Base-by-base conservation (phyloP, 495 filamentous ascomycete species). In the Aspergillus indologenus region DNA sequence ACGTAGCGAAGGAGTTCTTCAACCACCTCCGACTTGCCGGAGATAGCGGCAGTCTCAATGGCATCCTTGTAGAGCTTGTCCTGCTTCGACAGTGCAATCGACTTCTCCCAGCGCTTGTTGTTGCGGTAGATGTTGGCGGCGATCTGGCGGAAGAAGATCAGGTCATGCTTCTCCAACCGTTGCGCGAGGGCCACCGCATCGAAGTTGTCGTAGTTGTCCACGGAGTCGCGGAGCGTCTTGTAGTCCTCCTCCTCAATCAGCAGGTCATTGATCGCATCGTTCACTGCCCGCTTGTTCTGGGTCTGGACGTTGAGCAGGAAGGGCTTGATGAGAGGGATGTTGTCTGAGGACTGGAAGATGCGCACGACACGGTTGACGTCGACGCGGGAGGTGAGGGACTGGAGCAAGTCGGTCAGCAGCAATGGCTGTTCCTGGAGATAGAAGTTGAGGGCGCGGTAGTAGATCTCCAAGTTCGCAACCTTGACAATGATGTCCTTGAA, bases 21-120 rank as follows among this genome's bases (percentile, higher is more conserved):
- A 45, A 97, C 95, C 45, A 98, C 89, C 45, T 96, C 91, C 9
- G 82, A 59, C 80, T 96, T 96, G 67, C 82, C 83, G 58, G 92
- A 97, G 46, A 97, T 92, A n/a, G 95, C 95, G 14, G 95, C 84
- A 23, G 95, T 99, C 81, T 99, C 95, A 63, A 99, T 98, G 24
- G 95, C 95, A 81, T 99, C 95, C 82, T 96, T 97, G 86, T 92
- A 99, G 40, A 99, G 81, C 84, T 96, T 98, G 79, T 99, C 95
- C 71, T 98, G 95, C 83, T 99, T 99, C 12, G 91, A 96, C 48
- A 99, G 79, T 51, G 90, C 86, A 73, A 99, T 98, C n/a, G 94
- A 97, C 80, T 98, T 97, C 73, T 96, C 91, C 95, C 95, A 99
- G 59, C 95, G 86, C 87, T 97, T 98, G 81, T 96, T 97, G 83